Evolutionary conservation across 2,329 filamentous ascomycete genomes (phyloP).

Genomic region (Trichoderma pleuroti): DNA sequence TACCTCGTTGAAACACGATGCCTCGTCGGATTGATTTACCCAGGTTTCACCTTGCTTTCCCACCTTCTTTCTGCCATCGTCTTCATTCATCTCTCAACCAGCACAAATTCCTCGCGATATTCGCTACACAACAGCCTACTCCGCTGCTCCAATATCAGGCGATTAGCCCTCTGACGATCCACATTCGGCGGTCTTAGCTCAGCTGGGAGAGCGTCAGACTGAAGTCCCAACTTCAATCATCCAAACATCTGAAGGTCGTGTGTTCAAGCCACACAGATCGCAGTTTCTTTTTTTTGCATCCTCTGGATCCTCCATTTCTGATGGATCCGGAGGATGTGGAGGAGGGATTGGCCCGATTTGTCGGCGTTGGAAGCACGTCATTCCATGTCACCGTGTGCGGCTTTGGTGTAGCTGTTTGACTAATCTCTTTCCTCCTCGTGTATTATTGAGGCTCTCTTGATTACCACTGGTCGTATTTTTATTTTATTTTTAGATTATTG

Average conservation of each 20-base stretch:
- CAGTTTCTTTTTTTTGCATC: constrained; percentile 20
- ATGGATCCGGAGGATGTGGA: neutral
- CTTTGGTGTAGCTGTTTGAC: neutral
- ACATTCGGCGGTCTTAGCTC: constrained; percentile 27
- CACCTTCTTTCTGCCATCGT: neutral
- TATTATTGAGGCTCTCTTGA: neutral
- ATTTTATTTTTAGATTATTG: neutral
- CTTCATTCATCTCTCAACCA: no score
- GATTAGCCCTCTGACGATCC: neutral
- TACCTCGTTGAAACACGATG: neutral
- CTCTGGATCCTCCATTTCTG: neutral
- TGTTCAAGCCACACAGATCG: constrained; percentile 32
- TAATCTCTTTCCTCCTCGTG: neutral
- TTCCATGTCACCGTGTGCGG: neutral
- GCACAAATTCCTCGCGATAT: neutral
- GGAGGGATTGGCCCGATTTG: neutral
- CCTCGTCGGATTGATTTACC: neutral
- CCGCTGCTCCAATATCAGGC: neutral
- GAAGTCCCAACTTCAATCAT: constrained; percentile 28
- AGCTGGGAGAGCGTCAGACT: constrained; percentile 32
- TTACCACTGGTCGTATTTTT: neutral
- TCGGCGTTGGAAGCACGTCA: neutral
- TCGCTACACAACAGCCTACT: neutral
- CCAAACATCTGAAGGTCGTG: constrained; percentile 31
- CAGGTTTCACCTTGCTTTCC: neutral